phyloP scores from a whole-genome alignment of 148 eudicot species.

The Chenopodium formosanum region DNA sequence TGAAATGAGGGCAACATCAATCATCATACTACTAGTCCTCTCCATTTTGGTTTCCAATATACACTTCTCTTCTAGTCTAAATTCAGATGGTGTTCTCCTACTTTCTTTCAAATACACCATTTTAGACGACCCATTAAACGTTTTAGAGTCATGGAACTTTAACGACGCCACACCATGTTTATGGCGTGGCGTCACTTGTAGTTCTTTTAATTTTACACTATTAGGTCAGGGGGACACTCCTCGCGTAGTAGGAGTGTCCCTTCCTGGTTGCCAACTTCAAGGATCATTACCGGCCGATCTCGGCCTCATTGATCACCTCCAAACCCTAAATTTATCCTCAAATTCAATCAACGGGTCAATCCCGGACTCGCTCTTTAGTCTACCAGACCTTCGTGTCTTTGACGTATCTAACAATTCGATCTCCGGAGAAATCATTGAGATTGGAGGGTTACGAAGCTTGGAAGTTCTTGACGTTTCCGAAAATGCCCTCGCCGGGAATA shows the following conservation, averaged over 20 bases:
- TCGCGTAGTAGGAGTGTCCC: conserved; percentile 54
- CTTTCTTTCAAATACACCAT: conserved; percentile 69
- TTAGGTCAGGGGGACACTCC: neutral
- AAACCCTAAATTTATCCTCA: conserved; percentile 53
- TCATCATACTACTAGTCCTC: neutral
- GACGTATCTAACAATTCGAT: conserved; percentile 66
- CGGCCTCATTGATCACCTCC: conserved; percentile 59
- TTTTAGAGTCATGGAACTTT: conserved; percentile 52
- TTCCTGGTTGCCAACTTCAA: conserved; percentile 57
- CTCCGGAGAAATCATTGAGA: conserved; percentile 59
- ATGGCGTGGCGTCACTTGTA: conserved; percentile 72
- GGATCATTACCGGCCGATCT: conserved; percentile 60
- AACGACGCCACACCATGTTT: conserved; percentile 65
- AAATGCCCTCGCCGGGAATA: conserved; percentile 54
- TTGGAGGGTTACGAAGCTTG: conserved; percentile 45
- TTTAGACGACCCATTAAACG: conserved; percentile 54
- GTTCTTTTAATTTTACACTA: conserved; percentile 6
- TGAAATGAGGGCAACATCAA: conserved; percentile 12
- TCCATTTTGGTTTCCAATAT: conserved; percentile 13
- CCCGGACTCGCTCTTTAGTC: conserved; percentile 44
- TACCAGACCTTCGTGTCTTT: conserved; percentile 46
- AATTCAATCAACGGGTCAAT: conserved; percentile 78
- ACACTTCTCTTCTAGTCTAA: conserved; percentile 30
- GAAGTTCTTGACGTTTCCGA: conserved; percentile 55
- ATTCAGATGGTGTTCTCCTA: conserved; percentile 60